A percentile compares a stretch with the other conserved stretches of the same genome.
Conservation (phyloP, 495 filamentous ascomycete genomes). For the Xylaria acuta region DNA sequence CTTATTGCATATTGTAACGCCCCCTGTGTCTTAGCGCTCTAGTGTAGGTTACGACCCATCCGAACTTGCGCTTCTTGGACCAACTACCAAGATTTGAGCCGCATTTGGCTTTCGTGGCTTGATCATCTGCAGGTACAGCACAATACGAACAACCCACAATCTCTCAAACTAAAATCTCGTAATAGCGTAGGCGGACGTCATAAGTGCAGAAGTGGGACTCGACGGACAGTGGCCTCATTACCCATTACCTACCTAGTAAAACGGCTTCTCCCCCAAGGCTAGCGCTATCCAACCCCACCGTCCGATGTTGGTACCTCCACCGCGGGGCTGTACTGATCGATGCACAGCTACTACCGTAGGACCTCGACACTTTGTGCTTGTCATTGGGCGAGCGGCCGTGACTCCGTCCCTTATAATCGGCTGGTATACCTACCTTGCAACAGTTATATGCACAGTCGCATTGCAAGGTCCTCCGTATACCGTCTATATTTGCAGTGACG, state of each 20-base stretch:
- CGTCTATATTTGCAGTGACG: not conserved
- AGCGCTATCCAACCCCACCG: not conserved
- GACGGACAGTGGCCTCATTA: not conserved
- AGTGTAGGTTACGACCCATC: too few relatives aligned
- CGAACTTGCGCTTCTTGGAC: not conserved
- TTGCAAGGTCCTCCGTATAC: not conserved
- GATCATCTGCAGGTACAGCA: constrained; percentile 3
- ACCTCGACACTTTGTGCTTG: not conserved
- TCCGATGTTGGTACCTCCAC: not conserved
- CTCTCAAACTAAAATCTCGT: not conserved
- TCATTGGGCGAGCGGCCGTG: not conserved
- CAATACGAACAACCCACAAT: not conserved
- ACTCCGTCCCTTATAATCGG: not conserved
- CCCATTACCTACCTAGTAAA: too few relatives aligned
- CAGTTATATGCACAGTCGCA: not conserved
- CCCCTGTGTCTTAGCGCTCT: not conserved
- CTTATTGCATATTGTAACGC: not conserved
- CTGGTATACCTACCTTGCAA: not conserved
- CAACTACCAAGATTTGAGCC: not conserved
- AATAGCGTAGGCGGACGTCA: not conserved
- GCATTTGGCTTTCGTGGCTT: constrained; percentile 5
- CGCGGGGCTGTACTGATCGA: constrained; percentile 6
- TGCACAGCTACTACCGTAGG: not conserved
- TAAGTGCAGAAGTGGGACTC: not conserved
- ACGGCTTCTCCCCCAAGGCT: not conserved